Evolutionary conservation across 192 early-diverging fungal species (phyloP).

Genomic region (Linnemannia hyalina): DNA sequence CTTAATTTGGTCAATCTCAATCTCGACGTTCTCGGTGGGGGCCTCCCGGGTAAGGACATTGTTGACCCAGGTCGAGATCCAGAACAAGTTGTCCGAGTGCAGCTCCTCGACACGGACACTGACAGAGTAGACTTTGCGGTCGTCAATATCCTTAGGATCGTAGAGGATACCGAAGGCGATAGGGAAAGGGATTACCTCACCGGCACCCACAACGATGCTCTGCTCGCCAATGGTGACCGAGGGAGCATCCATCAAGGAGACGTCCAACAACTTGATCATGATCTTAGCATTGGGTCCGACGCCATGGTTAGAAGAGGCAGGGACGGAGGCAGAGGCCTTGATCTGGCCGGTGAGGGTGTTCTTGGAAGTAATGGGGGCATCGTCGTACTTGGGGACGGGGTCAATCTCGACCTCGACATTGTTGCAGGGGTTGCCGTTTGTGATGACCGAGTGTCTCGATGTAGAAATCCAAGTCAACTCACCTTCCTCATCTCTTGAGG

Average conservation of each 20-base stretch:
- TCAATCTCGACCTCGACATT: slow-evolving; percentile 18
- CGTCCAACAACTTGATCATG: slow-evolving; percentile 21
- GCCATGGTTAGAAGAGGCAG: neutral
- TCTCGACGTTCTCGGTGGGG: neutral
- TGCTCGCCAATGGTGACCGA: slow-evolving; percentile 19
- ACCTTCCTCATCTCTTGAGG: neutral
- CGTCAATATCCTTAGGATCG: slow-evolving; percentile 14
- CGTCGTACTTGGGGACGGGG: neutral
- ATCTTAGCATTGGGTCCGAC: slow-evolving; percentile 25
- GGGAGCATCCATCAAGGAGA: slow-evolving; percentile 29
- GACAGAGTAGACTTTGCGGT: slow-evolving; percentile 14
- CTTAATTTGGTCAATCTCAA: slow-evolving; percentile 30
- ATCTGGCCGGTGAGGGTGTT: slow-evolving; percentile 7
- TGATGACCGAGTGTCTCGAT: slow-evolving; percentile 20
- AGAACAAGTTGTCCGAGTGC: neutral
- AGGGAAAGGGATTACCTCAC: slow-evolving; percentile 9
- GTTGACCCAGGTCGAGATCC: slow-evolving; percentile 1
- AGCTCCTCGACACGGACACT: slow-evolving; percentile 22
- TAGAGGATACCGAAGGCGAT: slow-evolving; percentile 20
- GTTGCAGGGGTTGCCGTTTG: slow-evolving; percentile 15
- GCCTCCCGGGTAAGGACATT: slow-evolving; percentile 11
- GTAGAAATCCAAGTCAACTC: slow-evolving; percentile 28
- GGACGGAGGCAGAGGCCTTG: neutral
- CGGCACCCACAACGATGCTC: neutral
- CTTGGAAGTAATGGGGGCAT: neutral